Conservation (phyloP, 495 filamentous ascomycete genomes). For the Choiromyces venosus region DNA sequence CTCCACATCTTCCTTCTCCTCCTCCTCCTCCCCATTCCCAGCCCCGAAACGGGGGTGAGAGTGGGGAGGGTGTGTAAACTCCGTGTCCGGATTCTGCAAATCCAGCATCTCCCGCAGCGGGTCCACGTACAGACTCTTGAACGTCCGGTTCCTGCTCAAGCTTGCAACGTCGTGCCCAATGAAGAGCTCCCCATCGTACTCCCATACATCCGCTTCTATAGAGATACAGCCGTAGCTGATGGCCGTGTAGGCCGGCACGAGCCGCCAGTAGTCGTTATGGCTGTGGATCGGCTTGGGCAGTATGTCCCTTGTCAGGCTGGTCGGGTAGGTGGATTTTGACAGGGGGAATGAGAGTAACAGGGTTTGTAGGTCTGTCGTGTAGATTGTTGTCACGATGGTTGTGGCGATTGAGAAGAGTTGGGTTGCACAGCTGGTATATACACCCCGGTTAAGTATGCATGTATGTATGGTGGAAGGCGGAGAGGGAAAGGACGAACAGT, state of each 20-base stretch:
- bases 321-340: neutral
- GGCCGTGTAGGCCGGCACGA: conserved; percentile 61
- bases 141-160: conserved; percentile 54
- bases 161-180: conserved; percentile 54
- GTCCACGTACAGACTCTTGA: conserved; percentile 59
- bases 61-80: conserved; percentile 23
- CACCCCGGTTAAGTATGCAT: no score
- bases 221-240: conserved; percentile 64
- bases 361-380: neutral
- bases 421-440: neutral
- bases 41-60: neutral
- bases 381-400: neutral
- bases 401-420: neutral
- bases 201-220: conserved; percentile 87
- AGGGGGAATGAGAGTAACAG: neutral
- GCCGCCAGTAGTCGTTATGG: conserved; percentile 90
- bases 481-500: neutral
- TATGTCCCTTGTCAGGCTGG: conserved; percentile 5
- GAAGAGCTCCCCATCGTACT: conserved; percentile 59
- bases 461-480: neutral
- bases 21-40: neutral
- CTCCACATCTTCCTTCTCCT: neutral
- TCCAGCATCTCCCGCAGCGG: conserved; percentile 57
- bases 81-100: conserved; percentile 48
- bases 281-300: conserved; percentile 51